Base-by-base conservation (phyloP, 2,329 filamentous ascomycete species). In the Chaetothyriales sp. region DNA sequence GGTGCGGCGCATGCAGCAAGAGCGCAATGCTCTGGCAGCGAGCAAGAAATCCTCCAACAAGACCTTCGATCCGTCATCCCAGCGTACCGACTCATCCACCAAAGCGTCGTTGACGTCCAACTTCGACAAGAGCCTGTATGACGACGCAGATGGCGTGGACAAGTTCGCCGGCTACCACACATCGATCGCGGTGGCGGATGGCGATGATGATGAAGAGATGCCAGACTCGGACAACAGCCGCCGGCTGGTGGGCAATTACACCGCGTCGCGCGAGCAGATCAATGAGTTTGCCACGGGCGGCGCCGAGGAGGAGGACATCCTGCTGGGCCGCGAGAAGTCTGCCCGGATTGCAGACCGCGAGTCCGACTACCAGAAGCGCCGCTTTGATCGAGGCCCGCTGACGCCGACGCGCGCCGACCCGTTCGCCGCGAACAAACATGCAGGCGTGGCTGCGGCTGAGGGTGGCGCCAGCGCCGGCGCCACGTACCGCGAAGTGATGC, bases 331-430 rank as follows among this genome's bases (percentile, higher is more conserved):
- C 59, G 92, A 96, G 73, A 86, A 90, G 70, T 86, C 87, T 66
- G 88, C 84, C 52, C 83, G 90, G 61, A 96, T 98, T 63, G 76
- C 83, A 54, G 90, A 93, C 64, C 84, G 92, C 62, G 90, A 96
- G 73, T 93, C 88, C 56, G 90, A 96, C 64, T 98, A 98, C 66
- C 93, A 98, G 70, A 95, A 94, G 70, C 86, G 89, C 58, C 81
- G 89, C 53, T 93, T 94, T 67, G 83, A 95, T 65, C 87, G 92
- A 55, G 81, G 79, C 49, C 63, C 67, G 45, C 74, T 96, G 56
- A 92, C 87, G 19, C 88, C 89, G 3, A 88, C 86, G 7, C 81
- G 87, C 62, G 86, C 82, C 55, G 88, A 95, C 64, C 83, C 87
- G 26, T 94, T 94, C 63, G 84, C 85, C 22, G 79, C 82, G 56